Evolutionary conservation across 805 yeast species (phyloP).

Genomic region (Monosporozyma servazzii): DNA sequence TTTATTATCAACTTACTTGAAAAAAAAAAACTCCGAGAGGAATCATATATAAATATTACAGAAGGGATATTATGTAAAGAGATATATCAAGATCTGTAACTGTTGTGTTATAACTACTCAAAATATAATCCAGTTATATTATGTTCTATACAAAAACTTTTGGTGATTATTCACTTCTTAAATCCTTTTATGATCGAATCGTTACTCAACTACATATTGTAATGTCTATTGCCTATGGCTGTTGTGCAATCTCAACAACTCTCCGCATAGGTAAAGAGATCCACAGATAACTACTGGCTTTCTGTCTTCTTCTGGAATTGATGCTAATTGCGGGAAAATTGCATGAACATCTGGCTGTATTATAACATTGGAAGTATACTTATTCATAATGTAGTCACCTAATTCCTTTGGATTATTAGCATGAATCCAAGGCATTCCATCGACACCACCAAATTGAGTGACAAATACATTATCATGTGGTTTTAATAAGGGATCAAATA

Average conservation of each 20-base stretch:
- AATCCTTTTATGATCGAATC: background rate
- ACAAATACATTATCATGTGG: constrained; percentile 49
- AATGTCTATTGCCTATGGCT: constrained; percentile 2
- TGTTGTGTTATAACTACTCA: too few relatives aligned
- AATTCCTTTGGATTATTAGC: constrained; percentile 33
- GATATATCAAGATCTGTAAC: too few relatives aligned
- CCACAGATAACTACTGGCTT: constrained; percentile 51
- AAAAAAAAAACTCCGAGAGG: background rate
- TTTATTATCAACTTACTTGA: background rate
- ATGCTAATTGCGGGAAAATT: constrained; percentile 3
- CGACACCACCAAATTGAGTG: constrained; percentile 60
- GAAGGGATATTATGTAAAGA: background rate
- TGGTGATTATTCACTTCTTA: background rate
- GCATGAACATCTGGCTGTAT: constrained; percentile 18
- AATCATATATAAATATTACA: too few relatives aligned
- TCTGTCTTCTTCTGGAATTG: constrained; percentile 1
- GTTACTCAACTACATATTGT: background rate
- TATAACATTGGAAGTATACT: constrained; percentile 24
- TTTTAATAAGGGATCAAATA: constrained; percentile 43
- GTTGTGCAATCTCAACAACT: constrained; percentile 36
- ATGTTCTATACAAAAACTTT: background rate
- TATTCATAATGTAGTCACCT: constrained; percentile 16
- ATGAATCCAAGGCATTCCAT: constrained; percentile 90
- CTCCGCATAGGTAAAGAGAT: constrained; percentile 58
- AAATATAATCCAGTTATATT: background rate